Base-by-base conservation (phyloP, 2,329 filamentous ascomycete species). In the Pseudonectria buxi region DNA sequence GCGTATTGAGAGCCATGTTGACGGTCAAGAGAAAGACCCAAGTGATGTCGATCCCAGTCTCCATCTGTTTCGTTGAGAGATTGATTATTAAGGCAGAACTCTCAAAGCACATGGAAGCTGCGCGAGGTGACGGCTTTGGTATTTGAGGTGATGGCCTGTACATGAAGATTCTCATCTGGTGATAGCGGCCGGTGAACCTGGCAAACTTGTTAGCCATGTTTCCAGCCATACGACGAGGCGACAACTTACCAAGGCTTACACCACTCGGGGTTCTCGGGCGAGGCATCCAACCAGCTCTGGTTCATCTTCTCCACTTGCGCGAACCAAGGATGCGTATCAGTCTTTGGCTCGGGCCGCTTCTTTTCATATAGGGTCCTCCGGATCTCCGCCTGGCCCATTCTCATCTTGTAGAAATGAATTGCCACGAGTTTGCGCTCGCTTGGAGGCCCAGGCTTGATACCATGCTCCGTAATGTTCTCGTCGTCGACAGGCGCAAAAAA, bases 361-460 rank as follows among this genome's bases (percentile, higher is more conserved):
- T 81, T 83, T 49, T 94, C 82, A 56, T 98, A 96, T 1, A 96
- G 68, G 6, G 80, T 82, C 39, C 88, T 77, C 38, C 88, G 75
- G 28, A 95, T 92, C 60, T 96, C 90, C 11, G 89, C 78, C 57
- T 95, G 89, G 10, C 89, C 68, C 39, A 94, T 62, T 36, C 87
- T 75, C 86, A 95, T 94, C 55, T 86, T 90, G 67, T 88, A 88
- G 51, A 94, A 92, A 57, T 98, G 90, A 42, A 95, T 88, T 3
- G 87, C 82, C 16, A 94, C 81, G 50, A 86, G 77, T 59, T 98
- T 98, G 55, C 85, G 86, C 47, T 89, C 72, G 26, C 85, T 86
- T 2, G 76, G 71, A 5, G 81, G 82, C 1, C 81, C 84, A 0
- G 80, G 73, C 14, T 78, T 65, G 37, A 95, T 83, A 3, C 87